phyloP scores from a whole-genome alignment of 2,329 filamentous ascomycete genomes.

The Cadophora malorum region DNA sequence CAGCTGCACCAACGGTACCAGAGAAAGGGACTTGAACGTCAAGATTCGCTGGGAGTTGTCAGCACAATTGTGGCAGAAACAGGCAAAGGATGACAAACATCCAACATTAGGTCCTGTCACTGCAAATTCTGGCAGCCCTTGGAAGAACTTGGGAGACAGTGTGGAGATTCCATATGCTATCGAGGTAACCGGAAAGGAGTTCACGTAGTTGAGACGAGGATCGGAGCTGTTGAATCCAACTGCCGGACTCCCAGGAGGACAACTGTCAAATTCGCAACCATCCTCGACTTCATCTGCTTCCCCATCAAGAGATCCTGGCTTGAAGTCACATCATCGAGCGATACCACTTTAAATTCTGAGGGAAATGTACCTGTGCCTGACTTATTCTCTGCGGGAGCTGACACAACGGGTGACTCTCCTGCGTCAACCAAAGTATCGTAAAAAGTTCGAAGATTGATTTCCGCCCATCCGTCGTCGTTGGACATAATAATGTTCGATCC shows the following conservation, averaged over 20 bases:
- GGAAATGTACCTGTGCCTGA: constrained; percentile 11
- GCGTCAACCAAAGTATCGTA: constrained; percentile 10
- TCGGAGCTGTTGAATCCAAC: constrained; percentile 16
- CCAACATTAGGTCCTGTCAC: constrained; percentile 22
- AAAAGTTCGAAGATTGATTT: constrained; percentile 18
- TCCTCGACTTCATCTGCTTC: constrained; percentile 3
- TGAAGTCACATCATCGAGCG: neutral
- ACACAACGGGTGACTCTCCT: constrained; percentile 13
- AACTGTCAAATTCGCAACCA: constrained; percentile 18
- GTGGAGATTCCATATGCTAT: constrained; percentile 18
- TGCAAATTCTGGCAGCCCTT: constrained; percentile 20
- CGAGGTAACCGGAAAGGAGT: constrained; percentile 13
- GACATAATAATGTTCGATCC: constrained; percentile 17
- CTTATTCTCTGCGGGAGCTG: constrained; percentile 20
- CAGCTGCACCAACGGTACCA: constrained; percentile 19
- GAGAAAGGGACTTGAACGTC: constrained; percentile 20
- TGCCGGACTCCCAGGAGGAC: constrained; percentile 12
- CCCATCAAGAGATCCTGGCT: constrained; percentile 18
- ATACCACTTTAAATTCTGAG: neutral
- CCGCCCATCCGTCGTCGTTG: constrained; percentile 22
- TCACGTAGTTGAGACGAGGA: constrained; percentile 21
- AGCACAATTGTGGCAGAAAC: neutral
- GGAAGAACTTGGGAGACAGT: constrained; percentile 15
- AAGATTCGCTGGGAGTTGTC: constrained; percentile 9
- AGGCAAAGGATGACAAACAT: neutral